phyloP scores from a whole-genome alignment of 345 rosid species.

The Durio zibethinus region DNA sequence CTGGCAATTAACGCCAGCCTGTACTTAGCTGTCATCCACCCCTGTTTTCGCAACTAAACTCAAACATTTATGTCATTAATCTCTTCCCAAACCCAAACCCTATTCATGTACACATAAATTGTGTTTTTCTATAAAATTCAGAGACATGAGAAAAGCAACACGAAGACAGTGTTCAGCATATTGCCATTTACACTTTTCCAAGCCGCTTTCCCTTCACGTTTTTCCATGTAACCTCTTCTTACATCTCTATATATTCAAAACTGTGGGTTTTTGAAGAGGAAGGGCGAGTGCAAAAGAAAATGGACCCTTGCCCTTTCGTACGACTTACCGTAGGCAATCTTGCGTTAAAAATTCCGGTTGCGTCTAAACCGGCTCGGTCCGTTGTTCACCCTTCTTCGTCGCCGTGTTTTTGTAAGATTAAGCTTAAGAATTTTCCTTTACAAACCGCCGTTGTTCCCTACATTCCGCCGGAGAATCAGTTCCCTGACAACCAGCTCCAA shows the following conservation, averaged over 20 bases:
- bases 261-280: neutral
- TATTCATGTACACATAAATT: neutral
- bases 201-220: neutral
- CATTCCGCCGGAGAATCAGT: conserved; percentile 45
- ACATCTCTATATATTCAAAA: neutral
- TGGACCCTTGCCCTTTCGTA: conserved; percentile 96
- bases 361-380: conserved; percentile 64
- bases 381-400: conserved; percentile 77
- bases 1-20: neutral
- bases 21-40: neutral
- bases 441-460: conserved; percentile 66
- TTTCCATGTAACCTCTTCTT: neutral
- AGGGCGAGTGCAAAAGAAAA: conserved; percentile 14
- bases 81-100: neutral
- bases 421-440: conserved; percentile 56
- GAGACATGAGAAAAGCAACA: no score
- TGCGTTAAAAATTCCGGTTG: conserved; percentile 66
- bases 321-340: conserved; percentile 69
- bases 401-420: conserved; percentile 80
- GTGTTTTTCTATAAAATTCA: neutral
- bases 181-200: neutral
- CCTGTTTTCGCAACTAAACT: neutral
- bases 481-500: conserved; percentile 36
- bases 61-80: neutral
- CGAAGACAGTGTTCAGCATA: neutral